phyloP scores from a whole-genome alignment of 306 rosid species.

The Senna tora region DNA sequence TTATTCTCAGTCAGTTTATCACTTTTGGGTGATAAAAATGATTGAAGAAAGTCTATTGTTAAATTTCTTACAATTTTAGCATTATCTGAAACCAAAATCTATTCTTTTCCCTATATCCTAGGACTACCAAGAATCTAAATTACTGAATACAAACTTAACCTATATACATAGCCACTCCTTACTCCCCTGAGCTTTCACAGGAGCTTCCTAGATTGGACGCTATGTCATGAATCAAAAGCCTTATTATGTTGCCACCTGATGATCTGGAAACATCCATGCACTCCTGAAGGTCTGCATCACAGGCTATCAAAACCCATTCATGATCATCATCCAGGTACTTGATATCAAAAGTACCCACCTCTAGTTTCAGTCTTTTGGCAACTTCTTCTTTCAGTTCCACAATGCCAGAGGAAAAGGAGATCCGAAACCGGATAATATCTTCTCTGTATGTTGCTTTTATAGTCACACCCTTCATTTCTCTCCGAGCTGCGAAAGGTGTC shows the following conservation, averaged over 20 bases:
- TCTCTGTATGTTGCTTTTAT: conserved; percentile 77
- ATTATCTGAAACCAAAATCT: conserved; percentile 43
- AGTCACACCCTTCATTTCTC: conserved; percentile 60
- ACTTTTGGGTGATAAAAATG: conserved; percentile 12
- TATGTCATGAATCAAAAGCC: conserved; percentile 68
- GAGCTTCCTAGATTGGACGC: conserved; percentile 73
- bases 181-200: conserved; percentile 63
- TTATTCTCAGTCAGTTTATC: background rate
- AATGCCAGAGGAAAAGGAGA: conserved; percentile 51
- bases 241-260: conserved; percentile 65
- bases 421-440: conserved; percentile 75
- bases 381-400: conserved; percentile 69
- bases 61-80: conserved; percentile 45
- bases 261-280: conserved; percentile 68
- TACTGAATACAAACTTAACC: conserved; percentile 29
- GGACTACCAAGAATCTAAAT: conserved; percentile 37
- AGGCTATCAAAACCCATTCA: conserved; percentile 85
- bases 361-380: conserved; percentile 73
- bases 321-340: conserved; percentile 85
- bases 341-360: conserved; percentile 69
- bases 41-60: conserved; percentile 31
- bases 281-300: conserved; percentile 84
- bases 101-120: conserved; percentile 40
- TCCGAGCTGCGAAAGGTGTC: conserved; percentile 42
- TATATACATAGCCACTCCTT: conserved; percentile 46